Evolutionary conservation across 306 rosid genomes (phyloP).

Genomic region (Cotoneaster glaucophyllus): DNA sequence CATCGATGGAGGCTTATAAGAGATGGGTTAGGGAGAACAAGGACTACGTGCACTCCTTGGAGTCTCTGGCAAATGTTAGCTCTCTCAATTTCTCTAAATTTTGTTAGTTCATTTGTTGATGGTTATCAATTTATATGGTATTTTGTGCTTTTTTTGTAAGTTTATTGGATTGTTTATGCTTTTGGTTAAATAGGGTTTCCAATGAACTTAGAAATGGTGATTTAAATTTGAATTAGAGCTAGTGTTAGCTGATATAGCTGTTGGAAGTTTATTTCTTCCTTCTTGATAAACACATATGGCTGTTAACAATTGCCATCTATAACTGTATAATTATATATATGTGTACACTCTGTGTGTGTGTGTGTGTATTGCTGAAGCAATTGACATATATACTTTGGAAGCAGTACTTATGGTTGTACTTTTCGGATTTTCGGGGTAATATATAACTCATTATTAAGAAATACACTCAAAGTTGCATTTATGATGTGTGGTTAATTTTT

Average conservation of each 20-base stretch:
- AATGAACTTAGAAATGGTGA: not conserved
- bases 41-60: conserved; percentile 76
- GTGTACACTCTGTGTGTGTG: no score
- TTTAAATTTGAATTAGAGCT: not conserved
- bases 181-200: not conserved
- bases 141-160: not conserved
- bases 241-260: not conserved
- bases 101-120: not conserved
- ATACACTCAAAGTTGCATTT: not conserved
- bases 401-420: not conserved
- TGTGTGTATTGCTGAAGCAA: not conserved
- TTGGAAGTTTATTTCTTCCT: not conserved
- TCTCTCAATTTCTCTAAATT: not conserved
- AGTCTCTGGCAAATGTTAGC: conserved; percentile 88
- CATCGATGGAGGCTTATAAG: conserved; percentile 72
- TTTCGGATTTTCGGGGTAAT: not conserved
- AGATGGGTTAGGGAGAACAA: conserved; percentile 85
- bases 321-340: no score
- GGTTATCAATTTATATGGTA: not conserved
- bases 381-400: not conserved
- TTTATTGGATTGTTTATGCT: conserved; percentile 1
- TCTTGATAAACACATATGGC: not conserved
- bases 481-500: not conserved
- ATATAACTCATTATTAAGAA: not conserved
- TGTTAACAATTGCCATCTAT: not conserved